phyloP scores from a whole-genome alignment of 768 basidiomycete species.

The Podaxis sp. region DNA sequence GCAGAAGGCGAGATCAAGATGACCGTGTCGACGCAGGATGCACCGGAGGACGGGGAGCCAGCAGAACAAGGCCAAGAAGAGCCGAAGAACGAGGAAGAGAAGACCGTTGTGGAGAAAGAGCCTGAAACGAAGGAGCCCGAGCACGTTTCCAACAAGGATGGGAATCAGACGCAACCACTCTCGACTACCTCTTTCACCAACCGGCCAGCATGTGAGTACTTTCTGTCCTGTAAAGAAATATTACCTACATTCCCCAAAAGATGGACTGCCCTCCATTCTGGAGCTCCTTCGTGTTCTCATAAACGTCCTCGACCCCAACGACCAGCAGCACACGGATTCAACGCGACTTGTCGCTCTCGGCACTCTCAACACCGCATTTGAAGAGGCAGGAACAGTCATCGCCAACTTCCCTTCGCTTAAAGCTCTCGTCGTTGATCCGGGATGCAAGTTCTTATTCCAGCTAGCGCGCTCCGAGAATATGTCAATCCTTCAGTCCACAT shows the following conservation, averaged over 20 bases:
- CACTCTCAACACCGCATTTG: slow-evolving; percentile 85
- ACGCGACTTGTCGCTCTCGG: slow-evolving; percentile 87
- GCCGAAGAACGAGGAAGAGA: background rate
- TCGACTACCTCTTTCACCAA: slow-evolving; percentile 27
- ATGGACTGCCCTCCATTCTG: slow-evolving; percentile 88
- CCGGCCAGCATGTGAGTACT: slow-evolving; percentile 42
- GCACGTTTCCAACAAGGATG: slow-evolving; percentile 16
- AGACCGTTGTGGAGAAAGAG: background rate
- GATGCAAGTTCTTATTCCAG: slow-evolving; percentile 97
- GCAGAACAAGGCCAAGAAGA: slow-evolving; percentile 20
- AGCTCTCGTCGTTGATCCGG: slow-evolving; percentile 78
- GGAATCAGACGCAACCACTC: slow-evolving; percentile 22
- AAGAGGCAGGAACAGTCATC: slow-evolving; percentile 76
- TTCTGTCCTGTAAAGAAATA: background rate
- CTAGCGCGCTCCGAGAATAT: slow-evolving; percentile 89
- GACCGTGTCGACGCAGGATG: slow-evolving; percentile 46
- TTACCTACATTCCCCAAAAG: slow-evolving; percentile 34
- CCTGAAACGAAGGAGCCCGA: background rate
- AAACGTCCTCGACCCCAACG: slow-evolving; percentile 92
- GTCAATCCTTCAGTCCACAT: slow-evolving; percentile 71
- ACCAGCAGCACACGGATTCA: slow-evolving; percentile 94
- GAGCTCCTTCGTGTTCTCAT: slow-evolving; percentile 93
- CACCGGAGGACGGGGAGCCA: slow-evolving; percentile 21
- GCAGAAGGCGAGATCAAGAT: slow-evolving; percentile 60
- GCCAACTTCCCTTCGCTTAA: slow-evolving; percentile 77